Conservation (phyloP, 495 filamentous ascomycete genomes). For the Extremus antarcticus region DNA sequence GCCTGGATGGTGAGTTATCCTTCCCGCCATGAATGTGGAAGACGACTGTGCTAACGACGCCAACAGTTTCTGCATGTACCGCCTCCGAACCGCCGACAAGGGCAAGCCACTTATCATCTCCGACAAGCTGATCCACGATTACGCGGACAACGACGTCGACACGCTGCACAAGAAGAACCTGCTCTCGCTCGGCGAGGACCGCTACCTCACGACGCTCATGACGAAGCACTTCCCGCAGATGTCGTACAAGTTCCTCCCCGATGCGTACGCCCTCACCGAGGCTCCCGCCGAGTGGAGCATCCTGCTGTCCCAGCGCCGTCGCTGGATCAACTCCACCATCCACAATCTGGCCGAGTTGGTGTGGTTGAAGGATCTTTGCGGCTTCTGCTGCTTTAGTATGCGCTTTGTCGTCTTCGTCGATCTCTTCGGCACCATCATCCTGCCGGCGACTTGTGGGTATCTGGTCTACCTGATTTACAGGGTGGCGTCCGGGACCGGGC, state of each 20-base stretch:
- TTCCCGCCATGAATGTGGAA: neutral
- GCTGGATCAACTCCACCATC: constrained; percentile 98
- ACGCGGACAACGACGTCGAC: constrained; percentile 77
- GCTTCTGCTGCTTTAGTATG: constrained; percentile 99
- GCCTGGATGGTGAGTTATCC: constrained; percentile 84
- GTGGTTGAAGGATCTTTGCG: constrained; percentile 80
- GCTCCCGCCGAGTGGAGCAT: constrained; percentile 91
- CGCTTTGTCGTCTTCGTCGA: constrained; percentile 94
- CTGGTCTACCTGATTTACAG: constrained; percentile 81
- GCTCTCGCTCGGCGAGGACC: constrained; percentile 89
- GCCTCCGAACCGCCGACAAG: constrained; percentile 80
- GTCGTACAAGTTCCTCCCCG: constrained; percentile 91
- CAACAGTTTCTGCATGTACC: constrained; percentile 94
- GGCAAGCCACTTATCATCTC: constrained; percentile 88
- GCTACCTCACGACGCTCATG: constrained; percentile 94
- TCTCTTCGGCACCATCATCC: constrained; percentile 83
- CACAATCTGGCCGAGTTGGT: constrained; percentile 90
- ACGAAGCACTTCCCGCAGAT: constrained; percentile 92
- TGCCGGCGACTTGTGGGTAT: constrained; percentile 84
- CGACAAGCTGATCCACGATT: constrained; percentile 74
- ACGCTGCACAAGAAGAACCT: constrained; percentile 99
- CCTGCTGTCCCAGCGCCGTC: constrained; percentile 82
- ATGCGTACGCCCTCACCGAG: constrained; percentile 84
- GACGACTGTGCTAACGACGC: neutral
- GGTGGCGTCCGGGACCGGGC: constrained; percentile 57